Base-by-base conservation (phyloP, 1,284 basidiomycete genomes). In the Papiliotrema fonsecae region DNA sequence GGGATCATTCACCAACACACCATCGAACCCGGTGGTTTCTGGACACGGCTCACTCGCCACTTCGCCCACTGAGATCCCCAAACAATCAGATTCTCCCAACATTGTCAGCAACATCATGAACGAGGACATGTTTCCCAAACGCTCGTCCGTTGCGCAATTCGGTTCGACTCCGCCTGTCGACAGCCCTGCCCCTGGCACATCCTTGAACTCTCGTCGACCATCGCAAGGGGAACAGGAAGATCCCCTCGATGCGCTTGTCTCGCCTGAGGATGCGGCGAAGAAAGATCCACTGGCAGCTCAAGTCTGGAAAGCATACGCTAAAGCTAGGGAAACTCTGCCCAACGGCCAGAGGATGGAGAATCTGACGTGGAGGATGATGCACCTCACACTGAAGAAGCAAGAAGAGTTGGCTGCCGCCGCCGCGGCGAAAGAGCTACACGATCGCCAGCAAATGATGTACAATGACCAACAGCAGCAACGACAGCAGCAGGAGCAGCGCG, bases 361-460 rank as follows among this genome's bases (percentile, higher is more conserved):
- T 67, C 72, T 97, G 45, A 96, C 92, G 0, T 97, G 94, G 94
- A 77, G 96, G 54, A 89, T 97, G 88, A 97, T 97, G 93, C 87
- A 92, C 37, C 78, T 98, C 65, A 92, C 88, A 78, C 55, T 69
- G 36, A 65, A 69, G 57, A 63, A 65, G 36, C 63, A 66, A 44
- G 65, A 67, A 31, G 64, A 67, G 24, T 45, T 50, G 31, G 54
- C 50, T 4, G 61, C 57, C 4, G 51, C 48, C 6, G 54, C 51
- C 4, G 52, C 51, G 6, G 45, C 42, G 7, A 42, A 40, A 28
- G 45, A 47, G 40, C 48, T 42, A 27, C 44, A 18, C 24, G 45
- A 47, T 30, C 52, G 36, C 21, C 40, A 47, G 35, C 41, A 6
- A 21, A n/a, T 14, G 32, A 39, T n/a, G 38, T 27, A 41, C 7